Percentiles rank a stretch among this genome's conserved stretches.
Conservation (phyloP, 208 protist genomes). For the Wallacemonas sp. region DNA sequence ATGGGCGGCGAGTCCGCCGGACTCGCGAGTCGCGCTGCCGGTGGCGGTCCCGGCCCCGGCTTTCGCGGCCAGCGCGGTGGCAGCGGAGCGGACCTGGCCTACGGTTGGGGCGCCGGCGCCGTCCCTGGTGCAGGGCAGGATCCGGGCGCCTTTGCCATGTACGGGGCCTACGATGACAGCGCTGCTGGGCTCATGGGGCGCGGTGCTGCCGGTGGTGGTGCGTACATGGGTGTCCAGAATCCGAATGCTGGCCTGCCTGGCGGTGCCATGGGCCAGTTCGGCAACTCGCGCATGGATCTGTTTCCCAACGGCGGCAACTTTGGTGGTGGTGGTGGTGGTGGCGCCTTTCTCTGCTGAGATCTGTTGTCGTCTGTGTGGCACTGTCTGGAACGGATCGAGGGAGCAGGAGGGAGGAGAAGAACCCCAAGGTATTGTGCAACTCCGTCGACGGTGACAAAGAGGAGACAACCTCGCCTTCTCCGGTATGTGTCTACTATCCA, state of each 20-base stretch:
- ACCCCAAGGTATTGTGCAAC: no score
- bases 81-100: background rate
- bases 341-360: no score
- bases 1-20: background rate
- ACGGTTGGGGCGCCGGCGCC: background rate
- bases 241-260: no score
- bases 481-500: no score
- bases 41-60: background rate
- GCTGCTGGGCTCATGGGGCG: no score
- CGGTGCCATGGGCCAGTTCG: no score
- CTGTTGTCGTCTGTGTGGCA: no score
- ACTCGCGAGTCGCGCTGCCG: background rate
- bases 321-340: background rate
- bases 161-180: constrained; percentile 3
- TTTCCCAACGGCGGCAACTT: constrained; percentile 7
- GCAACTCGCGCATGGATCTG: constrained; percentile 13
- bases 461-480: no score
- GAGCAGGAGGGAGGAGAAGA: no score
- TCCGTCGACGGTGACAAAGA: no score
- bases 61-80: background rate
- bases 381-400: no score
- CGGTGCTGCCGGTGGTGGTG: background rate
- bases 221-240: background rate
- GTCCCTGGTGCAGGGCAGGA: background rate
- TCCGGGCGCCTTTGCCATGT: background rate